Base-by-base conservation (phyloP, 2,329 filamentous ascomycete genomes). In the Trichoderma hamatum region DNA sequence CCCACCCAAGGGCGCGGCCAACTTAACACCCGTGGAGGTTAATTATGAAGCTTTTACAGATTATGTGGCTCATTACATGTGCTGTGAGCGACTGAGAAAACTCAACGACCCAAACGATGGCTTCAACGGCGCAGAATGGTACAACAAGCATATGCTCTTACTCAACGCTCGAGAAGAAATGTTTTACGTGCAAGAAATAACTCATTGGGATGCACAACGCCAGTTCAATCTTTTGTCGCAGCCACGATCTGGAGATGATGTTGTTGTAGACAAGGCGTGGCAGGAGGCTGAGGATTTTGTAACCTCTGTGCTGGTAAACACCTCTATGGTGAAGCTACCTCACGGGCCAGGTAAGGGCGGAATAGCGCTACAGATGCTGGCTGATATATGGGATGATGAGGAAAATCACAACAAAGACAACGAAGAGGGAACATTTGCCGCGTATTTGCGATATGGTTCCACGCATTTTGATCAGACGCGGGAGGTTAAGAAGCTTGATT, bases 321-420 rank as follows among this genome's bases (percentile, higher is more conserved):
- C 75, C 4, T 73, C 73, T 3, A 73, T 79, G 74, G 74, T 79
- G 71, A 81, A 81, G 68, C 75, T 81, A n/a, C 77, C 75, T 1
- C 79, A 79, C 69, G 78, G 64, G 0, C 56, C 75, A 0, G 76
- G 77, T 65, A 36, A 14, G 21, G 32, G 13, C n/a, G 71, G 71
- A n/a, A 11, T 69, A 1, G 43, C 78, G 43, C 71, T 73, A 26
- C 69, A 56, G 5, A 67, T 62, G 49, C 55, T 77, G 19, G 78
- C 78, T 0, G 69, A 72, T 6, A 61, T 80, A 11, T 73, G 77
- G 59, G 78, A 80, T 61, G 59, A 70, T 69, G 69, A 72, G 19
- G 79, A 80, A 64, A 76, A 80, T 58, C 70, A 75, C 43, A 74
- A 73, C 11, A 76, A 73, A 26, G 77, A 80, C 64, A 71, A 71